These are phyloP conservation scores for Hypoxylon fragiforme DNA, from an alignment of 495 filamentous ascomycete species.

Conservation along the genomic window DNA sequence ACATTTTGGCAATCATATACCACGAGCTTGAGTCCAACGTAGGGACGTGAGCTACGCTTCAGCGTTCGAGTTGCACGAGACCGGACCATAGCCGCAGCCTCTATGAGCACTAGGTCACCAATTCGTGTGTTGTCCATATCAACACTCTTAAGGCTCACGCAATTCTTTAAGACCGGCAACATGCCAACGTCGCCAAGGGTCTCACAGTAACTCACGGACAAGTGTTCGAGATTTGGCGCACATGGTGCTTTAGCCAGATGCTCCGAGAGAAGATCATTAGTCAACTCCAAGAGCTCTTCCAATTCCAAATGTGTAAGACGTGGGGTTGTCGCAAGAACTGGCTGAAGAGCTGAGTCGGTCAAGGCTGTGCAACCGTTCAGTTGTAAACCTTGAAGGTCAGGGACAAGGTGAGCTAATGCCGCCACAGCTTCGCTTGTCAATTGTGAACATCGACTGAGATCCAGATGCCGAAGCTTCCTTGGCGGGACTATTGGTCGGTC, in stretches of 20 bases:
- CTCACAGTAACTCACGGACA: conserved; percentile 90
- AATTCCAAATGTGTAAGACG: conserved; percentile 84
- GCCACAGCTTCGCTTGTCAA: conserved; percentile 73
- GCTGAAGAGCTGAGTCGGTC: conserved; percentile 71
- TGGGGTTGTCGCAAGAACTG: conserved; percentile 73
- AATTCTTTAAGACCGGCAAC: conserved; percentile 77
- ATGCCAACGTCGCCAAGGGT: conserved; percentile 81
- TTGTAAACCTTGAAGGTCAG: conserved; percentile 78
- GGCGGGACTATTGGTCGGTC: conserved; percentile 75
- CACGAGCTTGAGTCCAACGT: conserved; percentile 71
- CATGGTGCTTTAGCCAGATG: conserved; percentile 75
- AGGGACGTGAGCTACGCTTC: conserved; percentile 46
- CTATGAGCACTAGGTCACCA: conserved; percentile 82
- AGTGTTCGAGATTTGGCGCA: conserved; percentile 68
- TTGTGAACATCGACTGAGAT: conserved; percentile 74
- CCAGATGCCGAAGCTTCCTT: conserved; percentile 79
- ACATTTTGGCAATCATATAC: conserved; percentile 89
- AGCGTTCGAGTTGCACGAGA: conserved; percentile 59
- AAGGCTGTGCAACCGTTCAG: conserved; percentile 71
- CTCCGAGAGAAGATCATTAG: conserved; percentile 70
- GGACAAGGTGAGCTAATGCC: conserved; percentile 71
- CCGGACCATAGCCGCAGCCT: conserved; percentile 77
- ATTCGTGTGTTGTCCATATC: conserved; percentile 95
- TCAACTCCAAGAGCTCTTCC: conserved; percentile 79
- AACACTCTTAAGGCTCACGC: conserved; percentile 66